Conservation (phyloP, 139 green algal genomes). For the Ostreobium quekettii region DNA sequence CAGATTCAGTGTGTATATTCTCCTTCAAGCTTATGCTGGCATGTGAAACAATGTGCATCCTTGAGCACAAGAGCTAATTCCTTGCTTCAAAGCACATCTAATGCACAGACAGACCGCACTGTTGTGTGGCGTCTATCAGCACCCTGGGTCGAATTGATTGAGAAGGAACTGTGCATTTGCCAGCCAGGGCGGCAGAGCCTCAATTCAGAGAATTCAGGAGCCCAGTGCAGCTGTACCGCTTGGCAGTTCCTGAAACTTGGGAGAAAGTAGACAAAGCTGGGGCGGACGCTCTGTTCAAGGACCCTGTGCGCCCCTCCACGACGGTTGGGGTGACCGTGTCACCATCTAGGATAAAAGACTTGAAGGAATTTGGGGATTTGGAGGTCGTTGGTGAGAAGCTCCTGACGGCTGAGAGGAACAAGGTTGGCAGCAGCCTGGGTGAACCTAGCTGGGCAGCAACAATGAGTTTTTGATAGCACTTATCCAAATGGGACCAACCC, state of each 20-base stretch:
- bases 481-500: too few relatives aligned
- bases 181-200: too few relatives aligned
- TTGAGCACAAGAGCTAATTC: too few relatives aligned
- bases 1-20: too few relatives aligned
- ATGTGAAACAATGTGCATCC: too few relatives aligned
- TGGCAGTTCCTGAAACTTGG: neutral
- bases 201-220: neutral
- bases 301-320: constrained; percentile 31
- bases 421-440: neutral
- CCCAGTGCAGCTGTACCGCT: neutral
- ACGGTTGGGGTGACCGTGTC: constrained; percentile 45
- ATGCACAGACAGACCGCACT: too few relatives aligned
- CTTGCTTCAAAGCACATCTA: too few relatives aligned
- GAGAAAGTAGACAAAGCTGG: constrained; percentile 24
- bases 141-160: too few relatives aligned
- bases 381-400: constrained; percentile 32
- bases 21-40: too few relatives aligned
- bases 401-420: constrained; percentile 24
- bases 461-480: neutral
- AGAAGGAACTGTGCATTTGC: too few relatives aligned
- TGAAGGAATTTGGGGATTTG: constrained; percentile 42
- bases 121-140: too few relatives aligned
- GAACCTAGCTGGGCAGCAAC: neutral
- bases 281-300: constrained; percentile 42
- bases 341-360: constrained; percentile 30